Percentiles rank a stretch among this genome's conserved stretches.
These are phyloP conservation scores for Suillus weaverae DNA, from an alignment of 768 basidiomycete species.

Conservation along the genomic window DNA sequence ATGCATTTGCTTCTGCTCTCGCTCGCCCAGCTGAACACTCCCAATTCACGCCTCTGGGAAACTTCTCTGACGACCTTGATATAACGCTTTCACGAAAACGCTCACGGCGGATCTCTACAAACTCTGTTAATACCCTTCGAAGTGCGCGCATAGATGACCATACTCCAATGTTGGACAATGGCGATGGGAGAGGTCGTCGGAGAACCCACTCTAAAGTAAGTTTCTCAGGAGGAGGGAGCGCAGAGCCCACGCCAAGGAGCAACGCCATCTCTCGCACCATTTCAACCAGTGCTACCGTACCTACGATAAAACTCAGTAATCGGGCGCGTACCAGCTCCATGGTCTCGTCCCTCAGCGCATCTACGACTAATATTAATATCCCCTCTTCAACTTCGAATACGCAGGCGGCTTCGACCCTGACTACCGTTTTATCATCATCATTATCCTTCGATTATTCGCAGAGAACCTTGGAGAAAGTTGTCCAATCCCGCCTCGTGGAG, in stretches of 20 bases:
- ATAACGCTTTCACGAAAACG: slow-evolving; percentile 58
- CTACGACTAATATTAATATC: slow-evolving; percentile 2
- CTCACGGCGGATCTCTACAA: slow-evolving; percentile 57
- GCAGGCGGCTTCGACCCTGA: background rate
- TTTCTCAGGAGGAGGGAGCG: slow-evolving; percentile 30
- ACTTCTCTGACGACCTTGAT: slow-evolving; percentile 71
- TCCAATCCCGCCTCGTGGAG: slow-evolving; percentile 73
- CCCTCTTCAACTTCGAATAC: slow-evolving; percentile 2
- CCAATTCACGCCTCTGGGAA: slow-evolving; percentile 56
- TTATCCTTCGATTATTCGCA: slow-evolving; percentile 66
- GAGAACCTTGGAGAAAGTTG: slow-evolving; percentile 63
- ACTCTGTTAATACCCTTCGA: slow-evolving; percentile 52
- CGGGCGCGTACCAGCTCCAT: slow-evolving; percentile 54
- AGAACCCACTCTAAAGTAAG: slow-evolving; percentile 48
- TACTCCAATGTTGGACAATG: slow-evolving; percentile 24
- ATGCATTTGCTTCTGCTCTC: slow-evolving; percentile 70
- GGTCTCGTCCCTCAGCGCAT: slow-evolving; percentile 44
- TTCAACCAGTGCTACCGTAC: slow-evolving; percentile 21
- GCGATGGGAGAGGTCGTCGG: slow-evolving; percentile 41
- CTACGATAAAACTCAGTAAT: slow-evolving; percentile 35
- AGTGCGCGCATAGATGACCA: slow-evolving; percentile 49
- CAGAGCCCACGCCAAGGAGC: slow-evolving; percentile 13
- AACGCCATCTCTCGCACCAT: slow-evolving; percentile 18
- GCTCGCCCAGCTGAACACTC: slow-evolving; percentile 62
- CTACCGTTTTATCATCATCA: slow-evolving; percentile 26